Evolutionary conservation across 164 flowering plant genomes (phyloP), one percentile per base, ranked within the genome.

Genomic region (Magnolia changhungtana): DNA sequence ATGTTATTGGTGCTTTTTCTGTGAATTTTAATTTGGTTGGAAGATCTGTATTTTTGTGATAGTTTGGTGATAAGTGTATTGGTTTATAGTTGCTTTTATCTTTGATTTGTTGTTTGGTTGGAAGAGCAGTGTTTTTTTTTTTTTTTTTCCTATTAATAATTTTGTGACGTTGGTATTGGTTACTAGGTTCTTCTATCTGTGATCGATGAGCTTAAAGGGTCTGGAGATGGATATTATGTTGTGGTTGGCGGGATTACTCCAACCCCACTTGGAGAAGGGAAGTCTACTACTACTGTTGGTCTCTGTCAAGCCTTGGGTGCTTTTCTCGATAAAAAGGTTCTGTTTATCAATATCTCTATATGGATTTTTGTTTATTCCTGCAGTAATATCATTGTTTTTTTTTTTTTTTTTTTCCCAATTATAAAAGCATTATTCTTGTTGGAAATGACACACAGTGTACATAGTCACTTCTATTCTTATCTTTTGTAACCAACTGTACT

Each of bases 171-270:
- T 55, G 13, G 16, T 55, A 55, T 55, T 55, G 61, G 13, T 55
- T 55, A 55, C 19, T 68, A 95, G 99, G 97, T 95, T 37, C 85
- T 95, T 74, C 76, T 95, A 67, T 88, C 98, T 24, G 96, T 82
- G 80, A 78, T 94, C 79, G 97, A 96, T 81, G 98, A 92, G 76
- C 85, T 91, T 70, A 63, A 89, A 88, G 98, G 90, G 72, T 76
- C 83, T 70, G 83, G 68, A 75, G 93, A 94, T 87, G 99, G 99
- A 45, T 93, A 90, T 63, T 94, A 94, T 85, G 98, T 96, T 76
- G 98, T 96, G 80, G 99, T 96, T 83, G 98, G 97, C 63, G 99
- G 98, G 59, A 94, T 96, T 63, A 94, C 98, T 77, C 99, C 99
- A 3, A 96, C 98, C 6, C 99, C 99, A 71, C 96, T 94, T 75